These are phyloP conservation scores for Porphyrellus cyaneotinctus DNA, from an alignment of 768 basidiomycete species.

Conservation along the genomic window DNA sequence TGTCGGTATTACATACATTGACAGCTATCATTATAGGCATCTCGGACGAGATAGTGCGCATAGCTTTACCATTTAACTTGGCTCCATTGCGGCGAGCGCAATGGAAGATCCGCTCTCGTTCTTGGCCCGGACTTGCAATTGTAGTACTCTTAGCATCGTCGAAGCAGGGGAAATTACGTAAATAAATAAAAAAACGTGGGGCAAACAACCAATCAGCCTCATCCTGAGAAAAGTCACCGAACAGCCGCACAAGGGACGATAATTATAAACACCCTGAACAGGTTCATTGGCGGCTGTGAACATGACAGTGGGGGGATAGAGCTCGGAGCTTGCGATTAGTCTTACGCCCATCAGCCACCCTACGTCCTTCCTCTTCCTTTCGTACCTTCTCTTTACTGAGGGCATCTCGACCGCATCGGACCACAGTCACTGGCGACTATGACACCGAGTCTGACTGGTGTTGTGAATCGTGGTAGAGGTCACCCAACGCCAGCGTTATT, in stretches of 20 bases:
- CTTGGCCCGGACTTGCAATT: neutral
- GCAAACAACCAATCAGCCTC: too few species aligned
- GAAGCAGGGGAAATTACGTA: too few species aligned
- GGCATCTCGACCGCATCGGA: neutral
- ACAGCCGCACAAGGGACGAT: too few species aligned
- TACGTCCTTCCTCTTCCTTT: neutral
- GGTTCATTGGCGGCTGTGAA: constrained; percentile 6
- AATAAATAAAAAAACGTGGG: too few species aligned
- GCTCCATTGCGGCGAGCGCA: too few species aligned
- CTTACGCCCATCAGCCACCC: neutral
- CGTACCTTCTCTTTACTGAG: neutral
- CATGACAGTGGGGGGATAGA: neutral
- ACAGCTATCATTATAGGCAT: too few species aligned
- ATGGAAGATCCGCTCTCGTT: neutral
- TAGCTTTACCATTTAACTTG: too few species aligned
- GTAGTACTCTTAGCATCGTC: too few species aligned
- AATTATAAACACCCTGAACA: neutral
- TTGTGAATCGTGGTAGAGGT: neutral
- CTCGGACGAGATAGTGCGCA: too few species aligned
- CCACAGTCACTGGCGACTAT: neutral
- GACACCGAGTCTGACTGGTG: neutral
- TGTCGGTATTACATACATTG: too few species aligned
- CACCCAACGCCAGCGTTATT: constrained; percentile 4
- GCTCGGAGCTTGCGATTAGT: neutral
- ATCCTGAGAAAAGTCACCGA: too few species aligned